phyloP scores from a whole-genome alignment of 2,329 filamentous ascomycete species.

The Paraphaeosphaeria minitans region DNA sequence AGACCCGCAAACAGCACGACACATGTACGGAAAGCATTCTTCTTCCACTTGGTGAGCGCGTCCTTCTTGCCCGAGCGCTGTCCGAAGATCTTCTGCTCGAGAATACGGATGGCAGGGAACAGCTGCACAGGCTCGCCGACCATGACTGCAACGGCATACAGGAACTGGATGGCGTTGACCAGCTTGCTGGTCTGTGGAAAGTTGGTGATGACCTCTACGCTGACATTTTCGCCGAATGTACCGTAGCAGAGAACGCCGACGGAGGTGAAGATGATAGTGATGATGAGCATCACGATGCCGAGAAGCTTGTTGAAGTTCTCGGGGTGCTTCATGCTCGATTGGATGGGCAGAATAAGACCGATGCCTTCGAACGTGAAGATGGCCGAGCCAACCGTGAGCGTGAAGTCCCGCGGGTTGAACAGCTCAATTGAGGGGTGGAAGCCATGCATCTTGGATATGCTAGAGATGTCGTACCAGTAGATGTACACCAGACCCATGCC shows the following conservation, averaged over 20 bases:
- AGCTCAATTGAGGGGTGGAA: slow-evolving; percentile 66
- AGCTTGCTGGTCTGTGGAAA: slow-evolving; percentile 72
- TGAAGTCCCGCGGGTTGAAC: slow-evolving; percentile 72
- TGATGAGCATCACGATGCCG: slow-evolving; percentile 72
- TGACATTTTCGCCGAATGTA: slow-evolving; percentile 70
- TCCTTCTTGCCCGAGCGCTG: slow-evolving; percentile 69
- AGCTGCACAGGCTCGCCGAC: slow-evolving; percentile 75
- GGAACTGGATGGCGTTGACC: slow-evolving; percentile 77
- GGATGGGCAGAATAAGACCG: slow-evolving; percentile 75
- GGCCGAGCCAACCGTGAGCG: slow-evolving; percentile 72
- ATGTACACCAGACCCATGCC: slow-evolving; percentile 73
- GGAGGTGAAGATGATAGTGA: slow-evolving; percentile 73
- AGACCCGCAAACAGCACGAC: slow-evolving; percentile 64
- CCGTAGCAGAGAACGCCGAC: slow-evolving; percentile 76
- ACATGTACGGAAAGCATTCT: slow-evolving; percentile 68
- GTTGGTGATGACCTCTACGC: slow-evolving; percentile 77
- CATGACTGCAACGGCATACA: slow-evolving; percentile 76
- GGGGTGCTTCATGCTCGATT: slow-evolving; percentile 74
- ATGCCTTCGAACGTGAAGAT: slow-evolving; percentile 84
- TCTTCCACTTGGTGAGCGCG: slow-evolving; percentile 72
- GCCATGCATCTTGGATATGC: slow-evolving; percentile 59
- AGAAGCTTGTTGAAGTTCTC: slow-evolving; percentile 70
- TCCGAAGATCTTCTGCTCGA: slow-evolving; percentile 72
- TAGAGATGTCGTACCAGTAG: slow-evolving; percentile 70
- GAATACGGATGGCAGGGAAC: slow-evolving; percentile 73